Conservation (phyloP, 257 asterid genomes). For the Gynochthodes officinalis region DNA sequence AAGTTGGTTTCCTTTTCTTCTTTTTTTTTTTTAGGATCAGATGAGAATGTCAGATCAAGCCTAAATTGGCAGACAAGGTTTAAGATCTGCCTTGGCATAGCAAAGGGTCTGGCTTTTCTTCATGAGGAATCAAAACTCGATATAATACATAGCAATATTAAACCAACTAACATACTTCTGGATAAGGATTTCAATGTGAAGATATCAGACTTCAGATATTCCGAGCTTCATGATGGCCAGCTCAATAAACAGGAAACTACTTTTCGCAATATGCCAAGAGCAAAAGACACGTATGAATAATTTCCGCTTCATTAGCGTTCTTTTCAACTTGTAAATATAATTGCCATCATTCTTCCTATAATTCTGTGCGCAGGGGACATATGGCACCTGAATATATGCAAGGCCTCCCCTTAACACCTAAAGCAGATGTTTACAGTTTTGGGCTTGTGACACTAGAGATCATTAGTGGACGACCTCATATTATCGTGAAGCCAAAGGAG, state of each 20-base stretch:
- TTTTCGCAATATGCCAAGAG: background rate
- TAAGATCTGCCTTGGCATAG: background rate
- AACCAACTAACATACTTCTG: slow-evolving; percentile 4
- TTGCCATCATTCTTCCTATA: background rate
- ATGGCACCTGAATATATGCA: slow-evolving; percentile 12
- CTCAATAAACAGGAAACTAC: background rate
- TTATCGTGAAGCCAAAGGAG: background rate
- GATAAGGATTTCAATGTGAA: background rate
- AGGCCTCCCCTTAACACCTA: background rate
- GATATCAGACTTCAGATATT: background rate
- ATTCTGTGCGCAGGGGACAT: background rate
- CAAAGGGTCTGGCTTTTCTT: slow-evolving; percentile 2
- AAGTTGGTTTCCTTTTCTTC: too few relatives aligned
- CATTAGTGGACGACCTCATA: background rate
- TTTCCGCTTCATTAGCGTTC: background rate
- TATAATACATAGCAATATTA: slow-evolving; percentile 5
- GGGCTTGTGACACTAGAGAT: slow-evolving; percentile 1
- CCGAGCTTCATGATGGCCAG: slow-evolving; percentile 2
- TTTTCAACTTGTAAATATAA: background rate
- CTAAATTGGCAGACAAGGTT: background rate
- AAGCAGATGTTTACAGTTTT: slow-evolving; percentile 5
- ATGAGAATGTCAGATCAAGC: background rate
- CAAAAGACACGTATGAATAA: slow-evolving; percentile 7
- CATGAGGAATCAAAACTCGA: slow-evolving; percentile 9
- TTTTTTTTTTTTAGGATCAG: background rate